These are phyloP conservation scores for Trypanosoma boissoni DNA, from an alignment of 208 protist genomes.

Conservation along the genomic window DNA sequence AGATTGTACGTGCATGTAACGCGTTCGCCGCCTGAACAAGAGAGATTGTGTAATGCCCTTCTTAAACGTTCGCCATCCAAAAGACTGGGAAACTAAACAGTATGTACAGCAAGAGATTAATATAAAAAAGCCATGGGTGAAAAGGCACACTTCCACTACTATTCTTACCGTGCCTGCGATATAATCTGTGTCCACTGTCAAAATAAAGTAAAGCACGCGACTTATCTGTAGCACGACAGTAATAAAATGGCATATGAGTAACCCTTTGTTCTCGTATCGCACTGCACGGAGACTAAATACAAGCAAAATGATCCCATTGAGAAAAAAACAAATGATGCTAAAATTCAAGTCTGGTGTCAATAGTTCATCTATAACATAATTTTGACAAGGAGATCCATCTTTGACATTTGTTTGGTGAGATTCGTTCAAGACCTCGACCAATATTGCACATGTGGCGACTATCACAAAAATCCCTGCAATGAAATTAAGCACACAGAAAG, in stretches of 20 bases:
- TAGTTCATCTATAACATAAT: constrained; percentile 22
- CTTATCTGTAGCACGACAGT: constrained; percentile 38
- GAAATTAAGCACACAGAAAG: constrained; percentile 44
- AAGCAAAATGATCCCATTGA: constrained; percentile 40
- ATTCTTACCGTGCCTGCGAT: constrained; percentile 6
- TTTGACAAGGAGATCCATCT: constrained; percentile 48
- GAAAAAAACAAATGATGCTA: constrained; percentile 39
- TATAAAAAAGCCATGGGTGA: constrained; percentile 11
- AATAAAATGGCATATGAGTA: constrained; percentile 46
- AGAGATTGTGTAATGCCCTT: constrained; percentile 47
- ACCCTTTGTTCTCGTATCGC: constrained; percentile 46
- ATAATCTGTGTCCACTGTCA: constrained; percentile 23
- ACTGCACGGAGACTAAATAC: constrained; percentile 49
- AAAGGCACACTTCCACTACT: constrained; percentile 14
- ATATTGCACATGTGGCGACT: constrained; percentile 12
- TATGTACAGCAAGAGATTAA: constrained; percentile 19
- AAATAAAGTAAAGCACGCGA: constrained; percentile 43
- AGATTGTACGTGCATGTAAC: constrained; percentile 41
- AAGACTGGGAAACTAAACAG: constrained; percentile 32
- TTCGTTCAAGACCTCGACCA: constrained; percentile 10
- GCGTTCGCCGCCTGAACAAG: constrained; percentile 24
- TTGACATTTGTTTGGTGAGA: constrained; percentile 6
- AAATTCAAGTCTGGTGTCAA: constrained; percentile 40
- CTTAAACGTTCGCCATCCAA: constrained; percentile 56
- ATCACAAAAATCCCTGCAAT: constrained; percentile 14